Base-by-base conservation (phyloP, 164 flowering plant genomes). In the Vitis riparia region DNA sequence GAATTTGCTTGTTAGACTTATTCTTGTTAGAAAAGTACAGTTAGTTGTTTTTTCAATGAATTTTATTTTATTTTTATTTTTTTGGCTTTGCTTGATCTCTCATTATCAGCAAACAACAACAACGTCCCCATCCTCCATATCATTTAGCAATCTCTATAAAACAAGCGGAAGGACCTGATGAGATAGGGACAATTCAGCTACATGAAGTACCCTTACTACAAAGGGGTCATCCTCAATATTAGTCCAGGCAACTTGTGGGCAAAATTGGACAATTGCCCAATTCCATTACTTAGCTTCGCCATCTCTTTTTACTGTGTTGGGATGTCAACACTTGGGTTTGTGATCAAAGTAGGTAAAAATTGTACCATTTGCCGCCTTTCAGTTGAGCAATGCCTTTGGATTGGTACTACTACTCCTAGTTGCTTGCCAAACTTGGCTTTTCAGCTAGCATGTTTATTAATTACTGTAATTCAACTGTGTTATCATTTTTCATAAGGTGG, bases 181-280 rank as follows among this genome's bases (percentile, higher is more conserved):
- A 57, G 82, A 79, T 56, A 58, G 52, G 32, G 76, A 79, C 77
- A 68, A 32, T 58, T 71, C 65, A 76, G 75, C 79, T 76, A 76
- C 73, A 62, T 55, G 55, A 1, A 12, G 12, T 62, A 11, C 52
- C 68, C 30, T 13, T 30, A 53, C 59, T 55, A 53, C n/a, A 19
- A 37, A 19, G 0, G 52, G 53, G 62, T 57, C 51, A 11, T 47
- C 9, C 3, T 32, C 17, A 47, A 44, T 47, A 32, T 57, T 47
- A 6, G 7, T 37, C 44, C 7, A 37, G 44, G 7, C 44, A 37
- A 37, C 44, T 37, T 37, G 44, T 37, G 44, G 44, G 44, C 6
- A 37, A 6, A 37, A 37, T 37, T 53, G 44, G n/a, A 53, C 56
- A 19, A 10, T 17, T 23, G 14, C 29, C 32, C 12, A 27, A 9